A percentile compares a stretch with the other conserved stretches of the same genome.
Conservation (phyloP, 202 grass and related monocot species). For the Hordeum pubiflorum region DNA sequence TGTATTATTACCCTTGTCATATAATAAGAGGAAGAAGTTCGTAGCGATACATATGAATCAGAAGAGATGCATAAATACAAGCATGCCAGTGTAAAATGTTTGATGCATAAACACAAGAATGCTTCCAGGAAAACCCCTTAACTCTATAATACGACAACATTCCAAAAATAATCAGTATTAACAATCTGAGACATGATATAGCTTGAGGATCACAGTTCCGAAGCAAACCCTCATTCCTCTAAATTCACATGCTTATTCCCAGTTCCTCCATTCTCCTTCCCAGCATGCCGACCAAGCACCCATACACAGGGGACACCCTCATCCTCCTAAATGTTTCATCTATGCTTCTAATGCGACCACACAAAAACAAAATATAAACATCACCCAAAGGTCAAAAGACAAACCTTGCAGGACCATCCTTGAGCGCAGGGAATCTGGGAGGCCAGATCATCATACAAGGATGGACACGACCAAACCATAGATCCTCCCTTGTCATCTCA, state of each 20-base stretch:
- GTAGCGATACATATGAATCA: neutral
- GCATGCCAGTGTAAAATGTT: neutral
- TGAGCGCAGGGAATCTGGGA: neutral
- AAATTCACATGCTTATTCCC: neutral
- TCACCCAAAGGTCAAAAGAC: neutral
- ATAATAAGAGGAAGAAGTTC: neutral
- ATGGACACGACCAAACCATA: neutral
- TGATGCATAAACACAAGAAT: too few species aligned
- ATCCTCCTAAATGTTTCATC: neutral
- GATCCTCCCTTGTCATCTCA: neutral
- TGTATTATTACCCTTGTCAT: neutral
- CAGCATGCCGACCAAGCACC: neutral
- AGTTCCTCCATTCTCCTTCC: neutral
- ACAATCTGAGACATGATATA: neutral
- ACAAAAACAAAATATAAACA: neutral
- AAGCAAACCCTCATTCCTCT: neutral
- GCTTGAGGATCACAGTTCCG: neutral
- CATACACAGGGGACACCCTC: too few species aligned
- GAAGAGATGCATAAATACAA: neutral
- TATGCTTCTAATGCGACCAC: neutral
- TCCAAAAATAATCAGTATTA: neutral
- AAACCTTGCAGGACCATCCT: neutral
- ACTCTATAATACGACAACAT: neutral
- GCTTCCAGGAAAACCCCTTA: too few species aligned
- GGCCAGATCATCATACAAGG: neutral